Base-by-base conservation (phyloP, 2,329 filamentous ascomycete genomes). In the Ceratocystis albifundus region DNA sequence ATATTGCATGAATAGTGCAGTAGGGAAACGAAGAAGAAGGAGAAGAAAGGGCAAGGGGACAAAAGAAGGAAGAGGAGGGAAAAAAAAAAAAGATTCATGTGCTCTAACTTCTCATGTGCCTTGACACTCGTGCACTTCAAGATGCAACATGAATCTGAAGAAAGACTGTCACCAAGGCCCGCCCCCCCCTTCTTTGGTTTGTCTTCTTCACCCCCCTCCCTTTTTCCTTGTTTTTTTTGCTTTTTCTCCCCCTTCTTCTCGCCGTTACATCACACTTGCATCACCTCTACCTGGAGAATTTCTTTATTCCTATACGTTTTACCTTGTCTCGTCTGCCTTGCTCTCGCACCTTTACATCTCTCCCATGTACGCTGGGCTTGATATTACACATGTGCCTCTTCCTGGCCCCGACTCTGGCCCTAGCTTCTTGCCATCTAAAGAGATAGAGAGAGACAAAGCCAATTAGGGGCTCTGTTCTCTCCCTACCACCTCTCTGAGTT, bases 121-220 rank as follows among this genome's bases (percentile, higher is more conserved):
- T 53, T 25, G 48, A 25, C 48, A 53, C 48, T 53, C 20, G 10
- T 59, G 25, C 55, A 17, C 28, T 59, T 30, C 2, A 8, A 30
- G 55, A 32, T 36, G 30, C 28, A 59, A 59, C 17, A n/a, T 30
- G 12, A n/a, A 30, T 28, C 55, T 36, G 55, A 59, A 59, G 28
- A 59, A 59, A 36, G 55, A 59, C 30, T 59, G 55, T 59, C 55
- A 59, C 55, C 53, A 30, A 17, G 15, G n/a, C 48, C 17, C 20
- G 28, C 55, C 17, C 55, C 55, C 55, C 20, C 55, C 28, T 20
- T 15, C 48, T 10, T 53, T 25, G 48, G 7, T 5, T 25, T 22
- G 17, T 25, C 48, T 53, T 25, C 36, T 41, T 41, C 36, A 41
- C 36, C 10, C 36, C 25, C 20, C 48, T 8, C n/a, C n/a, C n/a